Evolutionary conservation across 768 basidiomycete genomes (phyloP), one percentile per base, ranked within the genome.

Genomic region (Pluteus cervinus): DNA sequence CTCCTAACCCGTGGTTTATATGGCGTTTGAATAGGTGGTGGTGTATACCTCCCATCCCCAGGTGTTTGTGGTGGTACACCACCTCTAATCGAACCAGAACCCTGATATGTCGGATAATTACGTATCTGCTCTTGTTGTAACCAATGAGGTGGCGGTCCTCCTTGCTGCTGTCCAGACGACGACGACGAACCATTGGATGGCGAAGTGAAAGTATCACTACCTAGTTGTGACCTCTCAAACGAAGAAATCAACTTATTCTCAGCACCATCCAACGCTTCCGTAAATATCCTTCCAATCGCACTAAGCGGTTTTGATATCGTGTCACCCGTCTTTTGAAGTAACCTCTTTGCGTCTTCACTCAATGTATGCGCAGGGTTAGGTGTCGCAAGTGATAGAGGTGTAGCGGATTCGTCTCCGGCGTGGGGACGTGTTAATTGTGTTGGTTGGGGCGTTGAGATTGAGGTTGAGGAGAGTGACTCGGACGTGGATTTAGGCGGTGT

Each of bases 271-370:
- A 91, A 61, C 0, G 87, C 89, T 30, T 86, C 86, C 43, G 76
- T 86, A 55, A 94, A 82, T 43, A 96, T 91, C 36, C 86, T 78
- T 12, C 89, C 75, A 35, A 96, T 84, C 2, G 91, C 88, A 45
- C 68, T 86, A n/a, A 96, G 71, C 3, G 91, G 91, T 55, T 90
- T 91, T 6, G 86, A 90, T 40, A 94, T 83, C 0, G 79, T 86
- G 53, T 91, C 87, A 6, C 91, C 89, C 0, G 92, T 94, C 55
- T 85, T 86, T 59, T 91, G 91, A 29, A 94, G 69, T 21, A 94
- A 73, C 16, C 82, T 73, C 25, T 76, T 78, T 1, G 90, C 91
- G 50, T 93, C 90, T 36, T 86, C 79, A 0, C 67, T 66, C 15
- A 76, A 50, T 1, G 64, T 66, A 50, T 72, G 71, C 1, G 66